Base-by-base conservation (phyloP, 257 asterid species). In the Coffea canephora region DNA sequence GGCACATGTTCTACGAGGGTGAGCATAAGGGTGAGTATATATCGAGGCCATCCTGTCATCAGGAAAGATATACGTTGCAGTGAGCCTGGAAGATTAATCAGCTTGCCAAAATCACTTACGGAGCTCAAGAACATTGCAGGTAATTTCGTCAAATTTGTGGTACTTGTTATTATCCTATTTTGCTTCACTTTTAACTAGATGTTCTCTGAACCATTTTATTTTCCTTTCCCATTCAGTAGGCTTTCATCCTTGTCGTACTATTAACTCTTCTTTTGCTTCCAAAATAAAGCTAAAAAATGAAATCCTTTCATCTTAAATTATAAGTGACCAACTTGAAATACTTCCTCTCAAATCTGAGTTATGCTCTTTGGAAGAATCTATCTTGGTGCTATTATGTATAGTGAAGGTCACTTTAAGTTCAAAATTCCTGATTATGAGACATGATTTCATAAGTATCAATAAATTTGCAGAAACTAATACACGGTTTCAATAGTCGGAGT, bases 81-180 rank as follows among this genome's bases (percentile, higher is more conserved):
- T 1, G 90, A 90, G 74, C 91, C 98, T 1, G 98, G 98, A 46
- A 91, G 85, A 84, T 79, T 95, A 86, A 87, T 92, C 25, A 85
- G 80, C 72, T 50, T 87, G 77, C 98, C 98, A 19, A 78, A 68
- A 43, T 84, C 96, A 75, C 78, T 95, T 43, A 85, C 34, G 27
- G 91, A 87, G 80, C 96, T 93, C 85, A 93, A 87, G 89, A 79
- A 23, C 72, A 82, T 90, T 50, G 97, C 98, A 86, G 97, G 97
- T 95, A 84, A 77, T 48, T 23, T 41, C 12, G 9, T 77, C 36
- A 8, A 16, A 6, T 21, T 52, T 41, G 9, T 71, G 21, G 52
- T 34, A 13, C 54, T 39, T 54, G 59, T 80, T 65, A n/a, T 80
- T 65, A n/a, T 62, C 19, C 8, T 12, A 6, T 9, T 12, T 59